phyloP scores from a whole-genome alignment of 352 stramenopile species.

The Phytophthora pistaciae region DNA sequence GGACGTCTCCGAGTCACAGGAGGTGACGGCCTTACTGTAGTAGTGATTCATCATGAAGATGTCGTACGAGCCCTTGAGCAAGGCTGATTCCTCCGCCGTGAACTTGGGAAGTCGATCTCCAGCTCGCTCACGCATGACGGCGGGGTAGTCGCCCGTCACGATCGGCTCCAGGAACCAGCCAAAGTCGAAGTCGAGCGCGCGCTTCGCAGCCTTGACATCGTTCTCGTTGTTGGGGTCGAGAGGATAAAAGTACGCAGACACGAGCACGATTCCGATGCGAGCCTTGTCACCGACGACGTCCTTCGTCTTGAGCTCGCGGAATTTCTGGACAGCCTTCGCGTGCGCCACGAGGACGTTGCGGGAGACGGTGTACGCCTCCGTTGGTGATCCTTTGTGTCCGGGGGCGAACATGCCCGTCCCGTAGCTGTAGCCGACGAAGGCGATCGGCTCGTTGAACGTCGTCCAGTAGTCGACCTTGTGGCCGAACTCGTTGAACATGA shows the following conservation, averaged over 20 bases:
- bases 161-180: slow-evolving; percentile 91
- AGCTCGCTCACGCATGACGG: slow-evolving; percentile 86
- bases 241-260: slow-evolving; percentile 68
- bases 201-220: slow-evolving; percentile 58
- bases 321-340: slow-evolving; percentile 82
- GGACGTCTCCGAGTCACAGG: slow-evolving; percentile 46
- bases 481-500: slow-evolving; percentile 90
- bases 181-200: slow-evolving; percentile 83
- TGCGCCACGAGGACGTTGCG: slow-evolving; percentile 93
- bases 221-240: slow-evolving; percentile 55
- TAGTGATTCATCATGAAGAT: slow-evolving; percentile 97
- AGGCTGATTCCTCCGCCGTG: slow-evolving; percentile 70
- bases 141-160: slow-evolving; percentile 91
- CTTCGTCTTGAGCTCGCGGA: slow-evolving; percentile 43
- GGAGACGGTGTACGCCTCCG: slow-evolving; percentile 42
- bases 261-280: slow-evolving; percentile 91
- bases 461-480: slow-evolving; percentile 92
- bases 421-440: slow-evolving; percentile 83
- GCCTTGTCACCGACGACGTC: slow-evolving; percentile 43
- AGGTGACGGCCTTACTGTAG: slow-evolving; percentile 48
- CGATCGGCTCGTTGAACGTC: slow-evolving; percentile 93
- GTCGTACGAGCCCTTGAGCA: slow-evolving; percentile 87
- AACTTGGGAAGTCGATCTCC: slow-evolving; percentile 88
- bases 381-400: slow-evolving; percentile 37
- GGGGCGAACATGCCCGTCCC: slow-evolving; percentile 57